Conservation (phyloP, 2,329 filamentous ascomycete genomes). For the Talaromyces sp. region DNA sequence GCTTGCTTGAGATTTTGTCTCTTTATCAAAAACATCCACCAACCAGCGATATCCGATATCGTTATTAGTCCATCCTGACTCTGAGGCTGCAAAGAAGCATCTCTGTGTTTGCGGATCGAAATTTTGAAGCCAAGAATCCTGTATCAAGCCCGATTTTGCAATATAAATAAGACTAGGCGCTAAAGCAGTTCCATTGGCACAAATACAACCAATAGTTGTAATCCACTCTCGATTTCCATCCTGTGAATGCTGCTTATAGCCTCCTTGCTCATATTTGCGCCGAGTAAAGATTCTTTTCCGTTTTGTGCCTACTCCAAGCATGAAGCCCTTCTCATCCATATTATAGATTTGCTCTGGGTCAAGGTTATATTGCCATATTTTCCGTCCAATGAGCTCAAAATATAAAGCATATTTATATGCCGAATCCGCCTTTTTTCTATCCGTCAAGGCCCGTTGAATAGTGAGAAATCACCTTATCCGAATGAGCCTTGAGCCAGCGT, state of each 20-base stretch:
- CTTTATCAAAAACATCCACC: no score
- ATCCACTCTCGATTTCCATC: conserved; percentile 23
- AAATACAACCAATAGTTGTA: no score
- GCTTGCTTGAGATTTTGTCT: conserved; percentile 2
- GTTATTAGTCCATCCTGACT: no score
- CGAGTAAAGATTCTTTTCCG: neutral
- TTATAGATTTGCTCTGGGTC: neutral
- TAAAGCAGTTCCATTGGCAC: no score
- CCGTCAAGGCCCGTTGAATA: neutral
- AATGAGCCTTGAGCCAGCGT: neutral
- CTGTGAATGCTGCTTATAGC: conserved; percentile 20
- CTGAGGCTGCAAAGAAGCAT: no score
- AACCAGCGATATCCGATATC: no score
- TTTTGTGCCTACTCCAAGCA: neutral
- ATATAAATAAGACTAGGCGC: no score
- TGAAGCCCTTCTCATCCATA: neutral
- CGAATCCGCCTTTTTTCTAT: neutral
- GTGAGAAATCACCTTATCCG: neutral
- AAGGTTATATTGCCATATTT: neutral
- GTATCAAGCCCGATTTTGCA: no score
- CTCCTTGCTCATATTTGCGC: conserved; percentile 14
- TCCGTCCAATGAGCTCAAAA: neutral
- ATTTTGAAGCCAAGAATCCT: no score
- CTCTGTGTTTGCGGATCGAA: no score
- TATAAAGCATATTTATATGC: neutral